Conservation (phyloP, 768 basidiomycete species). For the Hericium rajendrae region DNA sequence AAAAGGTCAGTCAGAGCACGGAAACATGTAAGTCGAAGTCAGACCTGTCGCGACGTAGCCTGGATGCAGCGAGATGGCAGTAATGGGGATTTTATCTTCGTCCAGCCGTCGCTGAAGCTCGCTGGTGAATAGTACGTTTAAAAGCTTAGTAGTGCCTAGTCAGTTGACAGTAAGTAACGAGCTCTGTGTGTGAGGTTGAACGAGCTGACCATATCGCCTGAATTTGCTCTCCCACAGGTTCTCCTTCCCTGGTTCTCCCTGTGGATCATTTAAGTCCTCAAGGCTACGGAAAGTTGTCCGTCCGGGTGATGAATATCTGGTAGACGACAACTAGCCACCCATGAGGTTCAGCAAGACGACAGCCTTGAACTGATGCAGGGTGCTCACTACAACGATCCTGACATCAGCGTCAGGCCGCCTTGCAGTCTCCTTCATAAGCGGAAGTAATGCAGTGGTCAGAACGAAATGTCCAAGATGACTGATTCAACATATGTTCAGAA, state of each 20-base stretch:
- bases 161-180: background rate
- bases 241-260: background rate
- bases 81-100: background rate
- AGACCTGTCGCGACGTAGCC: background rate
- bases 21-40: background rate
- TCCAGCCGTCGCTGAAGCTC: background rate
- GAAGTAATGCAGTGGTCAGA: slow-evolving; percentile 21
- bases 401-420: slow-evolving; percentile 19
- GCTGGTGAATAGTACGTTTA: background rate
- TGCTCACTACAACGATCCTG: slow-evolving; percentile 21
- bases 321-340: background rate
- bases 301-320: background rate
- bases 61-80: background rate
- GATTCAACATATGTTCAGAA: background rate
- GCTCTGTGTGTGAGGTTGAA: too few species aligned
- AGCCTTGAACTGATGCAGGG: too few species aligned
- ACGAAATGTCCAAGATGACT: slow-evolving; percentile 22
- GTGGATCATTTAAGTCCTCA: background rate
- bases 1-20: background rate
- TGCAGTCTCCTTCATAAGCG: slow-evolving; percentile 22
- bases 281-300: background rate
- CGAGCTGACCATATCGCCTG: background rate
- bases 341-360: too few species aligned
- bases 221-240: background rate
- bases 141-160: background rate